A percentile compares a stretch with the other conserved stretches of the same genome.
Conservation (phyloP, 2,329 filamentous ascomycete species). For the Pyrenophora seminiperda region DNA sequence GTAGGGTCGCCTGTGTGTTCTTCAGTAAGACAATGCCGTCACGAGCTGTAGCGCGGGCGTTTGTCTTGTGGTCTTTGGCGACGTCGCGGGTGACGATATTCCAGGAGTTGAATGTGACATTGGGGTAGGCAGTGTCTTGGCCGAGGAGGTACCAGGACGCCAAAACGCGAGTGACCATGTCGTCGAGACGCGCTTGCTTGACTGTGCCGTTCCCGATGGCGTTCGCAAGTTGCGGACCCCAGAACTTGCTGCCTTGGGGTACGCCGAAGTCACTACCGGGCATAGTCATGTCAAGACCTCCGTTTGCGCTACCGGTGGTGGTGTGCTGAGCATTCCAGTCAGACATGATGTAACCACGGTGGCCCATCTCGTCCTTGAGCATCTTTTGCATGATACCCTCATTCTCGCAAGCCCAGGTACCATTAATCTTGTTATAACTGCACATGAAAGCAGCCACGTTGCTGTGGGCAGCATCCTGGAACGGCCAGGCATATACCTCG, state of each 20-base stretch:
- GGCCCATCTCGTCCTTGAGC: conserved; percentile 59
- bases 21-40: conserved; percentile 58
- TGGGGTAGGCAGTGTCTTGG: conserved; percentile 53
- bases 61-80: conserved; percentile 47
- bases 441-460: conserved; percentile 63
- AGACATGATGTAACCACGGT: conserved; percentile 54
- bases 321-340: conserved; percentile 56
- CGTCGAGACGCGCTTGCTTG: conserved; percentile 47
- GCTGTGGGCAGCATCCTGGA: conserved; percentile 71
- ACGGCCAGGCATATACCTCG: conserved; percentile 79
- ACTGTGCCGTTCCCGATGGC: conserved; percentile 58
- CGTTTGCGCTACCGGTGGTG: conserved; percentile 51
- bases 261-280: conserved; percentile 49
- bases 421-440: conserved; percentile 53
- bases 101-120: conserved; percentile 55
- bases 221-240: conserved; percentile 60
- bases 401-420: conserved; percentile 58
- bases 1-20: conserved; percentile 73
- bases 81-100: conserved; percentile 49
- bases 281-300: conserved; percentile 63
- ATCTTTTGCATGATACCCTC: conserved; percentile 55
- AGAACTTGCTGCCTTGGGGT: conserved; percentile 53
- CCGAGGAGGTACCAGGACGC: conserved; percentile 57
- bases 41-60: conserved; percentile 51
- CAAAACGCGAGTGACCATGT: conserved; percentile 53